Conservation (phyloP, 2,329 filamentous ascomycete genomes). For the Paecilomyces niveus region DNA sequence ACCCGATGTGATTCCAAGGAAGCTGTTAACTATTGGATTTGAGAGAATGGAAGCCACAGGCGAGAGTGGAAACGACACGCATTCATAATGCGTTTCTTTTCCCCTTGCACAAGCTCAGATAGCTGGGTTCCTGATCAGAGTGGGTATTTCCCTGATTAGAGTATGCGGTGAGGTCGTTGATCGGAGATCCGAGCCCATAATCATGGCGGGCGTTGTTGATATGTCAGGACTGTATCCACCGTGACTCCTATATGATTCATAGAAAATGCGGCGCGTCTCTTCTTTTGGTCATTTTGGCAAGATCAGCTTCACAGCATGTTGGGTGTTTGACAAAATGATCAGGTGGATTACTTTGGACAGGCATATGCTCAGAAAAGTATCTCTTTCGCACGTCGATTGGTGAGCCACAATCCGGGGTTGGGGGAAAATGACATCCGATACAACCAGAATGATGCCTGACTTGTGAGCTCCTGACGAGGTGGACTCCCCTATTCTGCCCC, state of each 20-base stretch:
- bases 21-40: too few species aligned
- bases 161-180: neutral
- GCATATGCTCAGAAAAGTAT: neutral
- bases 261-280: neutral
- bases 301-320: neutral
- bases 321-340: neutral
- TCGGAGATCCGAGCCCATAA: neutral
- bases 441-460: neutral
- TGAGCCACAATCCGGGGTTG: neutral
- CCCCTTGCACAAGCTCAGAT: neutral
- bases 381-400: neutral
- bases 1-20: too few species aligned
- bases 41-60: too few species aligned
- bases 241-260: neutral
- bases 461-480: neutral
- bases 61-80: too few species aligned
- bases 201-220: neutral
- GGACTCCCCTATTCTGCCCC: neutral
- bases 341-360: neutral
- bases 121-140: neutral
- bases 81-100: too few species aligned
- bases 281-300: neutral
- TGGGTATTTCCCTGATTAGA: neutral
- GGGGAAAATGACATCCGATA: neutral
- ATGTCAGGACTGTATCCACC: neutral